A percentile compares a stretch with the other conserved stretches of the same genome.
Evolutionary conservation across 495 filamentous ascomycete species (phyloP).

Genomic region (Penicillium diatomitis): DNA sequence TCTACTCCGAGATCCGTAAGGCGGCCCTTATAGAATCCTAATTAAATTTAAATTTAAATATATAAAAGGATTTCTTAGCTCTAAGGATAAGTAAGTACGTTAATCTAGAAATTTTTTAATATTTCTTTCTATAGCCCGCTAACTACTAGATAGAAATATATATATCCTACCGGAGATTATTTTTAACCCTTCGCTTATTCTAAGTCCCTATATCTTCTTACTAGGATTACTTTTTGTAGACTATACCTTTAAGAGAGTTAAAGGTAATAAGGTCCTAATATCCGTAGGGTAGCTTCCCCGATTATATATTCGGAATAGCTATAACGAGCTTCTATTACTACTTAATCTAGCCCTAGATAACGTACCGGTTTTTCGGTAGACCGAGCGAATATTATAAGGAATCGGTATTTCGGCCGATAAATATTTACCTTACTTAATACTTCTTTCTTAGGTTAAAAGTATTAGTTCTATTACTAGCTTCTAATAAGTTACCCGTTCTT

Average conservation of each 20-base stretch:
- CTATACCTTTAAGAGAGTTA: constrained; percentile 19
- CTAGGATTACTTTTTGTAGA: constrained; percentile 25
- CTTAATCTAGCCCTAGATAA: constrained; percentile 19
- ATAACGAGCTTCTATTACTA: constrained; percentile 2
- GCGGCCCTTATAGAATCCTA: constrained; percentile 17
- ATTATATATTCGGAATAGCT: no score
- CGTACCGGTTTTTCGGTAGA: constrained; percentile 14
- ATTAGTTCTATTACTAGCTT: constrained; percentile 22
- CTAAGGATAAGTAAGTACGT: constrained; percentile 21
- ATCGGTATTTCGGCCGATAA: constrained; percentile 21
- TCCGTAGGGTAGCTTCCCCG: no score
- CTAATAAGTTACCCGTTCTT: constrained; percentile 17
- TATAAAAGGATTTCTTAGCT: constrained; percentile 22
- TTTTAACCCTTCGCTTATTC: constrained; percentile 20
- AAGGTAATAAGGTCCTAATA: constrained; percentile 15
- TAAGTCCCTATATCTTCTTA: constrained; percentile 20
- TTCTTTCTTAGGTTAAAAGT: constrained; percentile 11
- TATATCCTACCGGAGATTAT: constrained; percentile 25
- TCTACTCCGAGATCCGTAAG: constrained; percentile 23
- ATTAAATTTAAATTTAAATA: constrained; percentile 26
- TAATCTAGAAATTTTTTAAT: no score
- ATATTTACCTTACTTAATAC: background rate
- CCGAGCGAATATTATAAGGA: constrained; percentile 4
- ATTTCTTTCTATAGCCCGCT: background rate
- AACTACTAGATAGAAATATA: constrained; percentile 14